A percentile compares a stretch with the other conserved stretches of the same genome.
Evolutionary conservation across 2,329 filamentous ascomycete genomes (phyloP).

Genomic region (Aspergillus spinulosporus): DNA sequence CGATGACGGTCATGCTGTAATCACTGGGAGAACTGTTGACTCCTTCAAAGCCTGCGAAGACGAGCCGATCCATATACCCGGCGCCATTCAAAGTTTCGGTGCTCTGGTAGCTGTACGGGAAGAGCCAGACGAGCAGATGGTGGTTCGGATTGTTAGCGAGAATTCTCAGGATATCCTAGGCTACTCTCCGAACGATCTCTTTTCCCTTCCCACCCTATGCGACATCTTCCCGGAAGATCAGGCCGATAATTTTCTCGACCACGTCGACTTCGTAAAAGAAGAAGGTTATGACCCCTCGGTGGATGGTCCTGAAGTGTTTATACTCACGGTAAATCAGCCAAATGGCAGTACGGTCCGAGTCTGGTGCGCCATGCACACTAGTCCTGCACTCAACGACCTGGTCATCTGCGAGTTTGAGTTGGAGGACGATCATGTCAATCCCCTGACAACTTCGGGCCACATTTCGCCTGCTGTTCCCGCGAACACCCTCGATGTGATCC

Average conservation of each 20-base stretch:
- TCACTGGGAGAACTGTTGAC: conserved; percentile 73
- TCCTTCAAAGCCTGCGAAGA: conserved; percentile 81
- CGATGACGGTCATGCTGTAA: conserved; percentile 75
- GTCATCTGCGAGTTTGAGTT: conserved; percentile 87
- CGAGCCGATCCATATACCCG: conserved; percentile 82
- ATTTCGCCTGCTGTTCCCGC: conserved; percentile 23
- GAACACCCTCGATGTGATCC: conserved; percentile 69
- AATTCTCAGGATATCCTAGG: conserved; percentile 76
- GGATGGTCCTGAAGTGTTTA: conserved; percentile 85
- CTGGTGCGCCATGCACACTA: conserved; percentile 85
- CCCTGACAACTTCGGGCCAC: conserved; percentile 24
- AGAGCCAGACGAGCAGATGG: conserved; percentile 65
- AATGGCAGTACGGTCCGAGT: conserved; percentile 63
- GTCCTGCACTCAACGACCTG: conserved; percentile 65
- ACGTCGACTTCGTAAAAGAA: conserved; percentile 83
- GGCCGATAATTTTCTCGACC: conserved; percentile 77
- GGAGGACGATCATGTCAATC: conserved; percentile 71
- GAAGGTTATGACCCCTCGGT: conserved; percentile 72
- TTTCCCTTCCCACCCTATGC: conserved; percentile 72
- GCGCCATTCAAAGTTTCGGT: conserved; percentile 80
- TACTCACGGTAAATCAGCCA: conserved; percentile 66
- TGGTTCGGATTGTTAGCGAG: conserved; percentile 75
- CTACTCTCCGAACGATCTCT: conserved; percentile 73
- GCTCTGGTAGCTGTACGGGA: conserved; percentile 68
- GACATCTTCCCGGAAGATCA: conserved; percentile 83